Percentiles rank a stretch among this genome's conserved stretches.
Evolutionary conservation across 805 yeast genomes (phyloP).

Genomic region (Citeromyces matritensis): DNA sequence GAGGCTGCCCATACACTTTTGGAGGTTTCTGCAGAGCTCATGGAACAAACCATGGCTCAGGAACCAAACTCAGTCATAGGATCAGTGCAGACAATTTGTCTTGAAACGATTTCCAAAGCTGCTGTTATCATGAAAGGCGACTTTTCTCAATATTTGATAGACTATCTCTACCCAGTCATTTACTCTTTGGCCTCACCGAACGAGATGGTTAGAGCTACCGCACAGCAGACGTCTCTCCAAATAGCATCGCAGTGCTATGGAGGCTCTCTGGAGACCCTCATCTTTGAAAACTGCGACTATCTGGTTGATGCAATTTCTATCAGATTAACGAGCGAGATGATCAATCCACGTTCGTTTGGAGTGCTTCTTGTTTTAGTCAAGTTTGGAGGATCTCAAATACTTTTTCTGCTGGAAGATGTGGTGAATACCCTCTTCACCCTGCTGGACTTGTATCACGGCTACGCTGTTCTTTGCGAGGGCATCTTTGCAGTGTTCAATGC

Average conservation of each 20-base stretch:
- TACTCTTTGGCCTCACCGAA: conserved; percentile 52
- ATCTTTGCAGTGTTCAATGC: conserved; percentile 60
- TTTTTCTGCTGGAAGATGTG: conserved; percentile 58
- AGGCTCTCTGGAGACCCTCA: conserved; percentile 39
- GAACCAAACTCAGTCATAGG: conserved; percentile 7
- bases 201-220: conserved; percentile 25
- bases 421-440: conserved; percentile 61
- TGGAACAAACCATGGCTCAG: conserved; percentile 16
- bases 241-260: conserved; percentile 36
- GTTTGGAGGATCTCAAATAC: conserved; percentile 52
- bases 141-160: conserved; percentile 47
- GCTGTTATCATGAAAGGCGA: conserved; percentile 16
- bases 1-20: conserved; percentile 11
- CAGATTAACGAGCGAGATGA: conserved; percentile 49
- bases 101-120: conserved; percentile 24
- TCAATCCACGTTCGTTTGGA: conserved; percentile 61
- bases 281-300: conserved; percentile 65
- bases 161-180: conserved; percentile 56
- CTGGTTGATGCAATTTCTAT: conserved; percentile 66
- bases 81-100: conserved; percentile 19
- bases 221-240: conserved; percentile 34
- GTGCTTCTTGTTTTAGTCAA: conserved; percentile 55
- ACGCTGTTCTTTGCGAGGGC: conserved; percentile 53
- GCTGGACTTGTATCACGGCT: conserved; percentile 78
- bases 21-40: conserved; percentile 24